A percentile compares a stretch with the other conserved stretches of the same genome.
Evolutionary conservation across 192 early-diverging fungal genomes (phyloP).

Genomic region (Diversispora eburnea): DNA sequence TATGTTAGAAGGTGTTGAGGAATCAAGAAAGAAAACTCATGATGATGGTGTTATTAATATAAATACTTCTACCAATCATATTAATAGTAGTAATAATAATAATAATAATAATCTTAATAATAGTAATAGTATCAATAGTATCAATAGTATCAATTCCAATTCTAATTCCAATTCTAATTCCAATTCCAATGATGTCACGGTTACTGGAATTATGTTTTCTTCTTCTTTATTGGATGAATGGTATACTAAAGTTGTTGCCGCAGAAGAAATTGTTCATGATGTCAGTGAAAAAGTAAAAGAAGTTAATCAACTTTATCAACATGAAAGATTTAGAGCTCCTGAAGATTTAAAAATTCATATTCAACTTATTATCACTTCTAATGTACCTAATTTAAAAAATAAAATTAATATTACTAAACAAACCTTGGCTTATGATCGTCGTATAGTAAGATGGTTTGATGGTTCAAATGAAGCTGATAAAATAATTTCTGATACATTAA

Average conservation of each 20-base stretch:
- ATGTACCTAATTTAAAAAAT: not conserved
- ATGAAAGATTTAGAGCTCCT: slow-evolving; percentile 10
- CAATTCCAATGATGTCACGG: slow-evolving; percentile 15
- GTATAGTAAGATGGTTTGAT: slow-evolving; percentile 28
- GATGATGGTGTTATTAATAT: slow-evolving; percentile 1
- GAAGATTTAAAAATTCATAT: slow-evolving; percentile 4
- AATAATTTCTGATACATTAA: not conserved
- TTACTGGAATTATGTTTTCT: slow-evolving; percentile 27
- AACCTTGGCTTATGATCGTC: slow-evolving; percentile 17
- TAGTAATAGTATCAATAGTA: not conserved
- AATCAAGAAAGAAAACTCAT: slow-evolving; percentile 15
- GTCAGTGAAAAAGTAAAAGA: slow-evolving; percentile 20
- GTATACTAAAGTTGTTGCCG: slow-evolving; percentile 25
- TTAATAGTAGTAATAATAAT: not conserved
- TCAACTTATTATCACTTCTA: not conserved
- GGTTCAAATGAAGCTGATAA: slow-evolving; percentile 24
- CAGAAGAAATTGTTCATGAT: slow-evolving; percentile 17
- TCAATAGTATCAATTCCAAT: not conserved
- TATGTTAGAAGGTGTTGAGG: slow-evolving; percentile 26
- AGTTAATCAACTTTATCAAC: not conserved
- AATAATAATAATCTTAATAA: not conserved
- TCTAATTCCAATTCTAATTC: too few relatives aligned
- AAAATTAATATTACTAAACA: slow-evolving; percentile 13
- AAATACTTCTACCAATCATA: too few relatives aligned
- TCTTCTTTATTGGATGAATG: slow-evolving; percentile 26